A percentile compares a stretch with the other conserved stretches of the same genome.
These are phyloP conservation scores for Cadophora sp. DNA, from an alignment of 2,329 filamentous ascomycete genomes.

Conservation along the genomic window DNA sequence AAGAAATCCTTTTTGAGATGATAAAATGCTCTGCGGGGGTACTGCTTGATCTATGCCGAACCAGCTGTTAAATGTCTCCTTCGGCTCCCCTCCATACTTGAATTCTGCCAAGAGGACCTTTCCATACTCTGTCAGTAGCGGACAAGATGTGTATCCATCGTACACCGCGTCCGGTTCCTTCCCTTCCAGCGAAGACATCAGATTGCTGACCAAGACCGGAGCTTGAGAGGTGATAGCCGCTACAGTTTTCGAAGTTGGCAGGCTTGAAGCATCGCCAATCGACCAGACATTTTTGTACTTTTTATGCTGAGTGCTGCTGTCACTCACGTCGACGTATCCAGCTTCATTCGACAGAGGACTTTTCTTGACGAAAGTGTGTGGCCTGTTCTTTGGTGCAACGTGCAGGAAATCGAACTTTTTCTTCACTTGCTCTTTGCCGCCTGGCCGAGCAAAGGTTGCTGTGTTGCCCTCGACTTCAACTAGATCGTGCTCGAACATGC, in stretches of 20 bases:
- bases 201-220: slow-evolving; percentile 57
- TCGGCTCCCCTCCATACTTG: slow-evolving; percentile 67
- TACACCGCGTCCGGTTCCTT: slow-evolving; percentile 53
- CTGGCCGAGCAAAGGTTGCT: slow-evolving; percentile 55
- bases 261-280: slow-evolving; percentile 62
- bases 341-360: slow-evolving; percentile 60
- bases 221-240: slow-evolving; percentile 59
- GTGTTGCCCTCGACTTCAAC: slow-evolving; percentile 58
- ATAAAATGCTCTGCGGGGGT: slow-evolving; percentile 65
- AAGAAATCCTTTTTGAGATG: slow-evolving; percentile 72
- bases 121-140: slow-evolving; percentile 61
- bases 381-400: slow-evolving; percentile 64
- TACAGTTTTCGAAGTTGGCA: slow-evolving; percentile 63
- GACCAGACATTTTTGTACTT: slow-evolving; percentile 65
- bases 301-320: slow-evolving; percentile 58
- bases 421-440: slow-evolving; percentile 51
- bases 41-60: slow-evolving; percentile 63
- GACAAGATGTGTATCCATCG: slow-evolving; percentile 63
- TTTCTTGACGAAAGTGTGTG: slow-evolving; percentile 59
- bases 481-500: slow-evolving; percentile 64
- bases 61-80: slow-evolving; percentile 64
- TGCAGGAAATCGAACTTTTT: slow-evolving; percentile 61
- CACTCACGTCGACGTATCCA: slow-evolving; percentile 64
- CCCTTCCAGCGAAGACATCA: slow-evolving; percentile 53
- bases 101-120: slow-evolving; percentile 71